Percentiles rank a stretch among this genome's conserved stretches.
These are phyloP conservation scores for Boletus subcaerulescens DNA, from an alignment of 768 basidiomycete species.

Conservation along the genomic window DNA sequence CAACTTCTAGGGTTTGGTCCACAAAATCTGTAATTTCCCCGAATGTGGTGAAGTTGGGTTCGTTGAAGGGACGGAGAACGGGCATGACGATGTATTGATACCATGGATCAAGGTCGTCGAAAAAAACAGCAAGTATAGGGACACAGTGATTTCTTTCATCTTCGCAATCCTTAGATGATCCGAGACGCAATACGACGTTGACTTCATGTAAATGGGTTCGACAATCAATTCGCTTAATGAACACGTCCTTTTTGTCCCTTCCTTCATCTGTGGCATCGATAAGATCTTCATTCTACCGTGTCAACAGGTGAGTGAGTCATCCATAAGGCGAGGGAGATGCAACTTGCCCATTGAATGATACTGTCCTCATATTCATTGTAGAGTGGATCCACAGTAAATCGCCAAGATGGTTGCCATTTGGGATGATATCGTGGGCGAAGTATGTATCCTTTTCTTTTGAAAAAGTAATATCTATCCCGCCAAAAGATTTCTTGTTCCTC, in stretches of 20 bases:
- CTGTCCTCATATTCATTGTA: neutral
- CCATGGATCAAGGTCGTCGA: no score
- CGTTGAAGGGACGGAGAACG: conserved; percentile 21
- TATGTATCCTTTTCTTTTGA: conserved; percentile 20
- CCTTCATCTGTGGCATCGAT: conserved; percentile 8
- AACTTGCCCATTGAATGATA: conserved; percentile 2
- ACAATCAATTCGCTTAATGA: conserved; percentile 12
- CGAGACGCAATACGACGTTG: neutral
- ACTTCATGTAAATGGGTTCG: conserved; percentile 2
- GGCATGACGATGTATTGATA: conserved; percentile 29
- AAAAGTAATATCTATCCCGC: conserved; percentile 13
- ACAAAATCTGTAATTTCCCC: conserved; percentile 30
- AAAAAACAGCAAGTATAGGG: no score
- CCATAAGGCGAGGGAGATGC: no score
- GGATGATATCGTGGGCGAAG: conserved; percentile 28
- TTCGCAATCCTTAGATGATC: neutral
- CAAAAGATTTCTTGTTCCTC: conserved; percentile 11
- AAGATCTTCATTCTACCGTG: neutral
- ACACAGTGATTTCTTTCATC: conserved; percentile 3
- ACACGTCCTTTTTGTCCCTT: neutral
- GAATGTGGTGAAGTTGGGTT: conserved; percentile 22
- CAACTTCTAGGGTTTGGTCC: conserved; percentile 25
- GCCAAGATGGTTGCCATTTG: conserved; percentile 31
- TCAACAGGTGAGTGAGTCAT: no score
- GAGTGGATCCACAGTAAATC: neutral